phyloP scores from a whole-genome alignment of 352 stramenopile genomes.

The Pythium folliculosum region DNA sequence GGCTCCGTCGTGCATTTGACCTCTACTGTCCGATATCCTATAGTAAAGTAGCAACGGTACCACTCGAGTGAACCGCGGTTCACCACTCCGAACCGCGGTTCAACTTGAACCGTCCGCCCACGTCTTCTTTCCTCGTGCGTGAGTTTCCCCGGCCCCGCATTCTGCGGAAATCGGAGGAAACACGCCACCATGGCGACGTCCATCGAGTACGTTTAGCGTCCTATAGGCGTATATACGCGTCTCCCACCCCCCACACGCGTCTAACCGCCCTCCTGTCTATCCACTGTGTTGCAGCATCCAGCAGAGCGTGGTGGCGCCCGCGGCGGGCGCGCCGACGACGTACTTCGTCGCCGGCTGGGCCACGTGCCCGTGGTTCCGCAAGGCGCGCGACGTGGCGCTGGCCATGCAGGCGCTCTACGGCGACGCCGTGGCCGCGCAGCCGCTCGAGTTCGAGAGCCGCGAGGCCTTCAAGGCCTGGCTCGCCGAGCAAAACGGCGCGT shows the following conservation, averaged over 20 bases:
- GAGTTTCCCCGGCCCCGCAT: no score
- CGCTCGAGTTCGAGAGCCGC: conserved; percentile 58
- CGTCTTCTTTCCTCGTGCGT: not conserved
- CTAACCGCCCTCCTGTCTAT: not conserved
- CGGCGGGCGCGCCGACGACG: conserved; percentile 32
- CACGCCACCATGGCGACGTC: conserved; percentile 35
- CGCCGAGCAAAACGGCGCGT: conserved; percentile 32
- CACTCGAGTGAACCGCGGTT: conserved; percentile 3
- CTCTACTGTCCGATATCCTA: conserved; percentile 12
- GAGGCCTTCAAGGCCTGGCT: conserved; percentile 68
- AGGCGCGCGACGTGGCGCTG: conserved; percentile 53
- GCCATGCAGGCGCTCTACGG: conserved; percentile 75
- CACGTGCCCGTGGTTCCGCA: conserved; percentile 59
- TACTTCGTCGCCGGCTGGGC: conserved; percentile 79
- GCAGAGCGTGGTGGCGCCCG: conserved; percentile 36
- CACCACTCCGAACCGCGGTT: conserved; percentile 1
- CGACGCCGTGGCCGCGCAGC: conserved; percentile 40
- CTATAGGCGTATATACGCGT: not conserved
- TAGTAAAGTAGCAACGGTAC: conserved; percentile 14
- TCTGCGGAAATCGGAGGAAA: conserved; percentile 7
- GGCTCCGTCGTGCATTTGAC: not conserved
- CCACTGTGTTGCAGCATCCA: conserved; percentile 32
- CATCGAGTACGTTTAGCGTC: conserved; percentile 49
- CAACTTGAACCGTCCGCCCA: not conserved
- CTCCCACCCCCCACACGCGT: not conserved